phyloP scores from a whole-genome alignment of 495 filamentous ascomycete species.

The Letharia lupina region DNA sequence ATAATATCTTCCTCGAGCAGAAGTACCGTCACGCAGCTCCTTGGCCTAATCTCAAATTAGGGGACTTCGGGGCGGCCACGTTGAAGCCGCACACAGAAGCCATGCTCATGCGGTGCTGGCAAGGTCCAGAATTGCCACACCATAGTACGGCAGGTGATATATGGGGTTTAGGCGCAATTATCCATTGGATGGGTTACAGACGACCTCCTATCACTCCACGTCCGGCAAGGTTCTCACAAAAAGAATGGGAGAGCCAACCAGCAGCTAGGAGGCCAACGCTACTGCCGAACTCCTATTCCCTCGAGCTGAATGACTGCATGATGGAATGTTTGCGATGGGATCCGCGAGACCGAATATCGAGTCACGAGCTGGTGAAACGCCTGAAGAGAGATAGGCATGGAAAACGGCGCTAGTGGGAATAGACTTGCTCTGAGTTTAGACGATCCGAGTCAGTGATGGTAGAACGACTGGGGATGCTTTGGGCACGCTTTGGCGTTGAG shows the following conservation, averaged over 20 bases:
- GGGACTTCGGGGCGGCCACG: background rate
- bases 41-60: constrained; percentile 4
- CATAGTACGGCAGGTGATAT: background rate
- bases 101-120: background rate
- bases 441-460: too few species aligned
- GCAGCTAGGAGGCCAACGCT: background rate
- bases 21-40: background rate
- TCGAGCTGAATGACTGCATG: background rate
- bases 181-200: background rate
- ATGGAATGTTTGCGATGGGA: background rate
- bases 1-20: background rate
- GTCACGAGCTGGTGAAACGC: background rate
- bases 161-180: constrained; percentile 4
- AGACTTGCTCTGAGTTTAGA: background rate
- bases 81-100: background rate
- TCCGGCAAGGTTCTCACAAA: background rate
- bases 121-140: background rate
- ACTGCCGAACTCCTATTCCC: background rate
- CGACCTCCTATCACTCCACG: too few species aligned
- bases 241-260: background rate
- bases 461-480: too few species aligned
- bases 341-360: background rate
- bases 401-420: background rate
- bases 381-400: background rate
- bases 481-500: too few species aligned